phyloP scores from a whole-genome alignment of 2,329 filamentous ascomycete genomes.

The Colletotrichum filicis region DNA sequence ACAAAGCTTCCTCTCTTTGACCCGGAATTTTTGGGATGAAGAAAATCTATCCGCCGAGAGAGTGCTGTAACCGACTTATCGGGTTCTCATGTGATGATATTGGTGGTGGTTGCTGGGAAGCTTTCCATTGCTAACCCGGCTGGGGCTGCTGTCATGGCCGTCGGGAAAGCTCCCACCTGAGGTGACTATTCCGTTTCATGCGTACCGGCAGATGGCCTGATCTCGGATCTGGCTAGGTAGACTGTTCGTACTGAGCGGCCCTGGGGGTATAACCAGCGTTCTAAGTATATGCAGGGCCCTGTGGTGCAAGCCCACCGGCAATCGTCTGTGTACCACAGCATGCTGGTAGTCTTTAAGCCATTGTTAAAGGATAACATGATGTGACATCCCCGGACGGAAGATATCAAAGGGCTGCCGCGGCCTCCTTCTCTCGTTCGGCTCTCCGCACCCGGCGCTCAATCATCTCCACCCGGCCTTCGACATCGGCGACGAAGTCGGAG shows the following conservation, averaged over 20 bases:
- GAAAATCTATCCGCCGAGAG: neutral
- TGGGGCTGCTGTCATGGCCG: neutral
- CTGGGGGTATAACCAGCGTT: neutral
- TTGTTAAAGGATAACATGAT: neutral
- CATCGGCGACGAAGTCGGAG: constrained; percentile 76
- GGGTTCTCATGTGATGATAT: neutral
- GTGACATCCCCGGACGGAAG: neutral
- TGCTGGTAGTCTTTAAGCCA: neutral
- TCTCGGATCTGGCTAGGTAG: neutral
- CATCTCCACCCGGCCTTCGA: constrained; percentile 74
- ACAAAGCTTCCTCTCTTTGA: constrained; percentile 10
- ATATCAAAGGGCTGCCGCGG: constrained; percentile 41
- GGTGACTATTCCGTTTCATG: constrained; percentile 15
- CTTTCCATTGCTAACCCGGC: neutral
- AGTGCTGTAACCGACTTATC: neutral
- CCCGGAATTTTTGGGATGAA: constrained; percentile 9
- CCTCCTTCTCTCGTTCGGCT: constrained; percentile 68
- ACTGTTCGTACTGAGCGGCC: neutral
- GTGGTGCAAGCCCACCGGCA: neutral
- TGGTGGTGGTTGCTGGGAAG: neutral
- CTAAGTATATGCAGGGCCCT: neutral
- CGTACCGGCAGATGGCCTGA: neutral
- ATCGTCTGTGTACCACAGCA: neutral
- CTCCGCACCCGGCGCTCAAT: constrained; percentile 75
- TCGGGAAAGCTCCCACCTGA: neutral